Percentiles rank a stretch among this genome's conserved stretches.
phyloP scores from a whole-genome alignment of 495 filamentous ascomycete species.

The Beverwykella pulmonaria region DNA sequence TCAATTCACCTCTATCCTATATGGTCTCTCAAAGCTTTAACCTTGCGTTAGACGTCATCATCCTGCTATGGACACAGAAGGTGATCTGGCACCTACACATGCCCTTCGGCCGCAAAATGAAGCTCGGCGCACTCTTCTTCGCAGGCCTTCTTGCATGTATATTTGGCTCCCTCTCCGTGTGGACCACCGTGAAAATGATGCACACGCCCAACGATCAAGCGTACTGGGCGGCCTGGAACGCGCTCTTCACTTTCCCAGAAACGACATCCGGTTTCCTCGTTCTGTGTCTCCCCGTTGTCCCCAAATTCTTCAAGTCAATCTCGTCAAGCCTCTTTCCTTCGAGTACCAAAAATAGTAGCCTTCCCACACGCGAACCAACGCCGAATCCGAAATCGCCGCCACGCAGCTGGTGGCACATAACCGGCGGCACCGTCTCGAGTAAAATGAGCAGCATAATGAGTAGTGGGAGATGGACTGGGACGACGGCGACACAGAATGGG shows the following conservation, averaged over 20 bases:
- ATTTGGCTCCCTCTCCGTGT: neutral
- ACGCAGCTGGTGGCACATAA: too few species aligned
- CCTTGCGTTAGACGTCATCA: neutral
- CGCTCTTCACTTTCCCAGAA: neutral
- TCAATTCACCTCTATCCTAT: neutral
- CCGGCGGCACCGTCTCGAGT: too few species aligned
- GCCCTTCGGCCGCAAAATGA: neutral
- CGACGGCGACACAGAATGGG: too few species aligned
- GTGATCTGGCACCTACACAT: conserved; percentile 13
- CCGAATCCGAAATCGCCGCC: too few species aligned
- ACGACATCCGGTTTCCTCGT: neutral
- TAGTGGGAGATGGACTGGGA: too few species aligned
- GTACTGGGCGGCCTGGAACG: neutral
- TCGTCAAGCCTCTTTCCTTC: too few species aligned
- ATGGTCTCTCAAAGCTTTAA: neutral
- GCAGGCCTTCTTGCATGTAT: neutral
- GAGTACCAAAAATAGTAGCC: too few species aligned
- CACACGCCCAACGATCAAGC: neutral
- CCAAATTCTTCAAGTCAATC: neutral
- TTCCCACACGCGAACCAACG: too few species aligned
- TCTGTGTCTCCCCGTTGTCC: neutral
- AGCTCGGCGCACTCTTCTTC: neutral
- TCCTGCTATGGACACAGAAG: conserved; percentile 7
- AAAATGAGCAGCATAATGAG: too few species aligned
- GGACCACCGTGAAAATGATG: neutral